Conservation (phyloP, 306 rosid genomes). For the Arachis stenosperma region DNA sequence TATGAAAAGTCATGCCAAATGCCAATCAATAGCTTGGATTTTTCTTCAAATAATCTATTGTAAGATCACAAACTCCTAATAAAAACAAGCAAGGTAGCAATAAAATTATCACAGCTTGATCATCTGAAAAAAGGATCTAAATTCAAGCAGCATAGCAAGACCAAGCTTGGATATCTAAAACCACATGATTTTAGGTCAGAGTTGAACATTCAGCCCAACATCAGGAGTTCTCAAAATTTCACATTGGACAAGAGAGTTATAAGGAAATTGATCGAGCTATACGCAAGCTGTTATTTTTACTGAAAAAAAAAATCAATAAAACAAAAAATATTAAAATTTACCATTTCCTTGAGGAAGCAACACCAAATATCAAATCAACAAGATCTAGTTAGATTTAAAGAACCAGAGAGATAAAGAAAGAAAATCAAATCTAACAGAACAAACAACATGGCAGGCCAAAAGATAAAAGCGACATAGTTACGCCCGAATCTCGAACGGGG, state of each 20-base stretch:
- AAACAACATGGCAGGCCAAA: background rate
- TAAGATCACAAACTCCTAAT: background rate
- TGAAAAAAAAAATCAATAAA: conserved; percentile 4
- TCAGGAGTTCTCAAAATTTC: background rate
- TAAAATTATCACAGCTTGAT: conserved; percentile 1
- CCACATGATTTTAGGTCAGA: background rate
- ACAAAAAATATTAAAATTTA: conserved; percentile 4
- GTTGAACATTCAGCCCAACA: too few species aligned
- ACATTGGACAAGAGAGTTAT: background rate
- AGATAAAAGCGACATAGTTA: background rate
- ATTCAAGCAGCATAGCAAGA: background rate
- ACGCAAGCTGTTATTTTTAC: background rate
- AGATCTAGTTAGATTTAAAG: conserved; percentile 25
- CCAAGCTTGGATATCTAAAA: conserved; percentile 23
- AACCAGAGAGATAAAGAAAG: background rate
- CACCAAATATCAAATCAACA: conserved; percentile 18
- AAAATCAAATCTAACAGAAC: background rate
- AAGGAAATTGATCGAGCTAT: conserved; percentile 5
- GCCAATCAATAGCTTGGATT: conserved; percentile 12
- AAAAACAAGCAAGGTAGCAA: conserved; percentile 13
- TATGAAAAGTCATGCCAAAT: conserved; percentile 15
- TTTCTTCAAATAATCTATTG: conserved; percentile 6
- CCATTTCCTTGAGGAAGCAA: background rate
- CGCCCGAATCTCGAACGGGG: background rate
- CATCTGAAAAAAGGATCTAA: conserved; percentile 10